Conservation (phyloP, 441 rosid species). For the Adansonia grandidieri region DNA sequence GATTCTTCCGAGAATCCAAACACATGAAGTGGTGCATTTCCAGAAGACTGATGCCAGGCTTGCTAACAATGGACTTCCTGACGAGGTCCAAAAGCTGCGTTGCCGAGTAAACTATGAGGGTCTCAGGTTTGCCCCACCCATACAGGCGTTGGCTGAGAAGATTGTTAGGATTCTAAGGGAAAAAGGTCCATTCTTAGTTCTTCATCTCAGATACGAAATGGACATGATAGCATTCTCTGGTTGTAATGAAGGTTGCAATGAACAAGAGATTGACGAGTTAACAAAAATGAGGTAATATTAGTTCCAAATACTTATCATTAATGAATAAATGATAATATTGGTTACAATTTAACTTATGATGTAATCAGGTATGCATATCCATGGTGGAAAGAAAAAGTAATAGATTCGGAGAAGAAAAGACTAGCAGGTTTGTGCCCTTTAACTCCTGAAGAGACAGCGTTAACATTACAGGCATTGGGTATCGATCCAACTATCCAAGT, state of each 20-base stretch:
- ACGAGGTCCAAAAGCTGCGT: slow-evolving; percentile 44
- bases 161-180: slow-evolving; percentile 37
- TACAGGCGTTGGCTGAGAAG: slow-evolving; percentile 40
- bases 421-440: slow-evolving; percentile 47
- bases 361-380: slow-evolving; percentile 44
- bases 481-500: slow-evolving; percentile 37
- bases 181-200: slow-evolving; percentile 48
- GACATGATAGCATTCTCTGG: slow-evolving; percentile 55
- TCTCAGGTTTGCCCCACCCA: slow-evolving; percentile 41
- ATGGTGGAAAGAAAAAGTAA: slow-evolving; percentile 48
- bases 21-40: slow-evolving; percentile 41
- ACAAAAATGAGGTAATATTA: slow-evolving; percentile 43
- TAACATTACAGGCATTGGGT: slow-evolving; percentile 39
- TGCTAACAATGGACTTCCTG: slow-evolving; percentile 44
- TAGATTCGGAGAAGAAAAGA: slow-evolving; percentile 41
- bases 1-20: slow-evolving; percentile 42
- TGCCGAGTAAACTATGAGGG: slow-evolving; percentile 44
- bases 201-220: slow-evolving; percentile 53
- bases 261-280: slow-evolving; percentile 40
- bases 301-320: neutral
- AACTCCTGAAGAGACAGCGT: slow-evolving; percentile 45
- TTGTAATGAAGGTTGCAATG: slow-evolving; percentile 45
- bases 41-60: slow-evolving; percentile 44
- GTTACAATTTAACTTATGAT: neutral
- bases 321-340: neutral